Conservation (phyloP, 2,329 filamentous ascomycete genomes). For the Aureobasidium subglaciale region DNA sequence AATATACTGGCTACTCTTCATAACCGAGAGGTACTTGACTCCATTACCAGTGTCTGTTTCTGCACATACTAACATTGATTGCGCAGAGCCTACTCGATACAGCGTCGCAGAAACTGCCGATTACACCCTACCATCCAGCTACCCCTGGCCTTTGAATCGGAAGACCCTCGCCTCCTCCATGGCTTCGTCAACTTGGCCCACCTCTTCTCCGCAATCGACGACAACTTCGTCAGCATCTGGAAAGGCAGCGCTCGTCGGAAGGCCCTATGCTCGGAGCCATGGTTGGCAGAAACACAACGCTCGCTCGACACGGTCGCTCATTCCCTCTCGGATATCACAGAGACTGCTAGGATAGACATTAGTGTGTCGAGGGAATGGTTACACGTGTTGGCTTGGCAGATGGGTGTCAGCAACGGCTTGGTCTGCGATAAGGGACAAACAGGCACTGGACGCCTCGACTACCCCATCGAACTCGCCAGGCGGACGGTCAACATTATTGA, state of each 20-base stretch:
- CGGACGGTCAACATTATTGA: conserved; percentile 28
- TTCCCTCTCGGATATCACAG: conserved; percentile 24
- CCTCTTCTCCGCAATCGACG: conserved; percentile 30
- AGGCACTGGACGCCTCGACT: conserved; percentile 29
- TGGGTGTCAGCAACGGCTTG: conserved; percentile 31
- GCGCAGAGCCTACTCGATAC: conserved; percentile 29
- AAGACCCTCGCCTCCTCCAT: conserved; percentile 28
- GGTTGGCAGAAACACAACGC: conserved; percentile 29
- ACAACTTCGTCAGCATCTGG: conserved; percentile 30
- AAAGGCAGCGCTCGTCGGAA: conserved; percentile 25
- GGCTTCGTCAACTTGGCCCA: conserved; percentile 31
- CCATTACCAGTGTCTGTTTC: neutral
- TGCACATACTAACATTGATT: neutral
- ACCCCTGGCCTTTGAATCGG: conserved; percentile 28
- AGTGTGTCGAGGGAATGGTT: conserved; percentile 29
- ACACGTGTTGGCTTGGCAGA: conserved; percentile 32
- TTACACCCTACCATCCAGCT: conserved; percentile 26
- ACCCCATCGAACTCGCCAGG: conserved; percentile 30
- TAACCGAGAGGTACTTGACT: conserved; percentile 24
- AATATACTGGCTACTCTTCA: conserved; percentile 32
- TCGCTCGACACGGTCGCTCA: conserved; percentile 27
- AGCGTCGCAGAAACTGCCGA: conserved; percentile 28
- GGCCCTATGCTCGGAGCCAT: conserved; percentile 29
- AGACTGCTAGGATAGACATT: conserved; percentile 31
- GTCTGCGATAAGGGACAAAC: conserved; percentile 28